These are phyloP conservation scores for Piloderma croceum DNA, from an alignment of 768 basidiomycete species.

Conservation along the genomic window DNA sequence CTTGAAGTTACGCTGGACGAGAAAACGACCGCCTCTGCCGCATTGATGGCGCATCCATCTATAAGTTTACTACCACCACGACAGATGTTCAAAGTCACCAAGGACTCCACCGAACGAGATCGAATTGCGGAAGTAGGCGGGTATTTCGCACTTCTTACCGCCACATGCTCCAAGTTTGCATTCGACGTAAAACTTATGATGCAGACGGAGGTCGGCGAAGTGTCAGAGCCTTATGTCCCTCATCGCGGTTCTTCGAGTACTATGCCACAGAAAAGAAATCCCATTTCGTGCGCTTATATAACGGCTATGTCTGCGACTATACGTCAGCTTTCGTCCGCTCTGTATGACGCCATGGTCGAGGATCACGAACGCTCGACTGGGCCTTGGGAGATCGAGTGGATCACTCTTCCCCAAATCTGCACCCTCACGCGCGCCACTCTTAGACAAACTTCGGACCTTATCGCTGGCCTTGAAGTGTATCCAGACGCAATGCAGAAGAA, in stretches of 20 bases:
- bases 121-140: conserved; percentile 38
- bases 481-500: conserved; percentile 36
- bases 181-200: conserved; percentile 40
- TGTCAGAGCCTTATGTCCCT: conserved; percentile 39
- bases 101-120: conserved; percentile 44
- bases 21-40: too few relatives aligned
- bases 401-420: conserved; percentile 39
- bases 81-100: too few relatives aligned
- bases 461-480: conserved; percentile 37
- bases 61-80: too few relatives aligned
- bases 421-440: conserved; percentile 37
- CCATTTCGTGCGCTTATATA: conserved; percentile 40
- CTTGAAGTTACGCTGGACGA: too few relatives aligned
- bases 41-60: too few relatives aligned
- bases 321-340: conserved; percentile 31
- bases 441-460: conserved; percentile 30
- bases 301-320: conserved; percentile 38
- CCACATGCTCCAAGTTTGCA: conserved; percentile 42
- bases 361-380: conserved; percentile 46
- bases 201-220: conserved; percentile 43
- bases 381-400: conserved; percentile 49
- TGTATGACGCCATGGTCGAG: conserved; percentile 44
- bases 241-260: conserved; percentile 44
- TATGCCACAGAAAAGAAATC: conserved; percentile 49
- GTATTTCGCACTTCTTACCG: conserved; percentile 39